phyloP scores from a whole-genome alignment of 306 rosid genomes.

The Gleditsia sinensis region DNA sequence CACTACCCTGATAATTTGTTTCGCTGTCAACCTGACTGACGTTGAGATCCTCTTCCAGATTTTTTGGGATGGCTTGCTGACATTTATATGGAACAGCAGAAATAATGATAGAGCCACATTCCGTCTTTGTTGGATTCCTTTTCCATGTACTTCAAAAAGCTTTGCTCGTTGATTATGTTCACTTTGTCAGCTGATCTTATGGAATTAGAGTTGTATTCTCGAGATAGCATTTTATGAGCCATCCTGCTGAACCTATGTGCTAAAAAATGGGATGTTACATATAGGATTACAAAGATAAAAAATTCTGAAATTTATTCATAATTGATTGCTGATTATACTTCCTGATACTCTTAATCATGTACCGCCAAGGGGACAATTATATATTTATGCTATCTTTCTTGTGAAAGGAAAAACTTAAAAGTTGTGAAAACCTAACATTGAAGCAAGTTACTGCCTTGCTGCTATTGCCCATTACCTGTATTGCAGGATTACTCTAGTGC shows the following conservation, averaged over 20 bases:
- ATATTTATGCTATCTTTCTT: neutral
- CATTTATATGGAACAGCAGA: neutral
- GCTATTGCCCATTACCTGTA: neutral
- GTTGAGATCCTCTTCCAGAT: neutral
- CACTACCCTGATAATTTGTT: neutral
- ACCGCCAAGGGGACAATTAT: neutral
- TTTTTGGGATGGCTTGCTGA: neutral
- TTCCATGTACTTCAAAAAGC: neutral
- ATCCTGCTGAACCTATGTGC: neutral
- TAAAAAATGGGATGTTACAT: neutral
- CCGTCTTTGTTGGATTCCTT: neutral
- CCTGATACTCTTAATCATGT: neutral
- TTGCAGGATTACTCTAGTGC: no score
- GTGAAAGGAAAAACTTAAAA: no score
- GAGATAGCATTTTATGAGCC: neutral
- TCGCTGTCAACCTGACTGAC: neutral
- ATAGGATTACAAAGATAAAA: neutral
- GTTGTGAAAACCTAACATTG: no score
- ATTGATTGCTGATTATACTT: neutral
- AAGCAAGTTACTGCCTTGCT: no score
- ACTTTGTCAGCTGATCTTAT: neutral
- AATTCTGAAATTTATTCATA: neutral
- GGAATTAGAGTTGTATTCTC: neutral
- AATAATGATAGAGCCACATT: neutral
- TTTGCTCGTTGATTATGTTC: neutral